A percentile compares a stretch with the other conserved stretches of the same genome.
These are phyloP conservation scores for Ustilago trichophora DNA, from an alignment of 1,284 basidiomycete species.

Conservation along the genomic window DNA sequence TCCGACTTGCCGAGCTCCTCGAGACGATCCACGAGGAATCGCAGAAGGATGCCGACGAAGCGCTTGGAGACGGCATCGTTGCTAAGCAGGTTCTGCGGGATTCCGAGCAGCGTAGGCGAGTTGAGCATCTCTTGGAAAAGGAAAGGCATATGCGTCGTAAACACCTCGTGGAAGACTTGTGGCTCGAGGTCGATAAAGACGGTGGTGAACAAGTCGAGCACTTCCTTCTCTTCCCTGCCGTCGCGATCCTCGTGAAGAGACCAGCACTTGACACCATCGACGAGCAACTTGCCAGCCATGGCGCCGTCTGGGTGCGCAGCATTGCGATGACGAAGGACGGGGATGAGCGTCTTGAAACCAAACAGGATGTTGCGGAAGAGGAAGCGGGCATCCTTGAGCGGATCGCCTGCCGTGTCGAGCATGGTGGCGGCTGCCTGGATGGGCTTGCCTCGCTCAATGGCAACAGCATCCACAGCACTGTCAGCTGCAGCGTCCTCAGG, in stretches of 20 bases:
- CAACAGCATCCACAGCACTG: conserved; percentile 43
- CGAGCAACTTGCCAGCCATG: conserved; percentile 85
- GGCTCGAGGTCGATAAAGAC: conserved; percentile 68
- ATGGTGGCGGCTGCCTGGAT: conserved; percentile 67
- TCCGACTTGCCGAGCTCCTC: conserved; percentile 86
- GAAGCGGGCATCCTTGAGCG: conserved; percentile 73
- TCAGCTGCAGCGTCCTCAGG: conserved; percentile 11
- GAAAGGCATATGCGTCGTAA: conserved; percentile 58
- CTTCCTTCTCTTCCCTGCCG: conserved; percentile 82
- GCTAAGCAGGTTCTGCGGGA: conserved; percentile 86
- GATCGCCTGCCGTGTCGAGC: conserved; percentile 67
- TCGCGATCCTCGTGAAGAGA: conserved; percentile 79
- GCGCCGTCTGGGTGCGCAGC: conserved; percentile 84
- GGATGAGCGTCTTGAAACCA: conserved; percentile 85
- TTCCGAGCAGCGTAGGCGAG: conserved; percentile 81
- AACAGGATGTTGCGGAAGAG: conserved; percentile 89
- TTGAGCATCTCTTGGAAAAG: conserved; percentile 66
- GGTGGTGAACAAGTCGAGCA: conserved; percentile 82
- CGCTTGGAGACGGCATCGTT: conserved; percentile 87
- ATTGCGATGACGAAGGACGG: conserved; percentile 81
- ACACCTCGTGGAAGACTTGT: conserved; percentile 64
- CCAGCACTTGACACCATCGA: conserved; percentile 84
- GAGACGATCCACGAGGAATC: conserved; percentile 83
- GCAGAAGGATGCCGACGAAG: conserved; percentile 89
- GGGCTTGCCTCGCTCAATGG: conserved; percentile 68